Evolutionary conservation across 305 asterid species (phyloP).

Genomic region (Fraxinus velutina): DNA sequence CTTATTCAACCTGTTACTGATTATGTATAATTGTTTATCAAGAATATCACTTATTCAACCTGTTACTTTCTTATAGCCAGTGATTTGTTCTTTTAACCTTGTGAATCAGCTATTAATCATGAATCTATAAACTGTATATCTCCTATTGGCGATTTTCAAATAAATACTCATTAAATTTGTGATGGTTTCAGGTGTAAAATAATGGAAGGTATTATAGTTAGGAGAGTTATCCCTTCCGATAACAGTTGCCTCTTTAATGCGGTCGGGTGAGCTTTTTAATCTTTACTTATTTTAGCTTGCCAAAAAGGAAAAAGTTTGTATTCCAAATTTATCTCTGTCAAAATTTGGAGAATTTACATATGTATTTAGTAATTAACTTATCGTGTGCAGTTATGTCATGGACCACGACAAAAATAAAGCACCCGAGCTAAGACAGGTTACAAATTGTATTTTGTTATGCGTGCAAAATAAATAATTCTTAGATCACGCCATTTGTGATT

Average conservation of each 20-base stretch:
- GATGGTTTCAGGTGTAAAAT: slow-evolving; percentile 47
- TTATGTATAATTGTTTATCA: not conserved
- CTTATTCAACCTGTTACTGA: not conserved
- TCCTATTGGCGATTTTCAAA: not conserved
- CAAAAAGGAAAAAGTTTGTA: slow-evolving; percentile 1
- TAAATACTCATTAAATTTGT: slow-evolving; percentile 4
- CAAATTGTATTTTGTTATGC: slow-evolving; percentile 10
- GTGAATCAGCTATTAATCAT: not conserved
- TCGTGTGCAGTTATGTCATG: slow-evolving; percentile 74
- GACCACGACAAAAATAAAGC: slow-evolving; percentile 80
- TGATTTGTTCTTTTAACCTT: not conserved
- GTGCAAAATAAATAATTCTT: not conserved
- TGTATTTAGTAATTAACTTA: not conserved
- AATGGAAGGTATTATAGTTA: slow-evolving; percentile 60
- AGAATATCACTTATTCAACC: not conserved
- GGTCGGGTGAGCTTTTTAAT: slow-evolving; percentile 63
- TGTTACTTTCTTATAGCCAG: not conserved
- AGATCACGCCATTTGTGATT: slow-evolving; percentile 9
- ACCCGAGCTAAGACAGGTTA: slow-evolving; percentile 83
- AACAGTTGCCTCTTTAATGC: slow-evolving; percentile 95
- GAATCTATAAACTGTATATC: not conserved
- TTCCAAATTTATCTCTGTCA: not conserved
- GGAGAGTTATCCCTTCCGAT: slow-evolving; percentile 92
- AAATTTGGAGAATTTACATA: not conserved
- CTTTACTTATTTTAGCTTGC: slow-evolving; percentile 6